These are phyloP conservation scores for Lolium multiflorum DNA, from an alignment of 176 grass and related monocot genomes.

Conservation along the genomic window DNA sequence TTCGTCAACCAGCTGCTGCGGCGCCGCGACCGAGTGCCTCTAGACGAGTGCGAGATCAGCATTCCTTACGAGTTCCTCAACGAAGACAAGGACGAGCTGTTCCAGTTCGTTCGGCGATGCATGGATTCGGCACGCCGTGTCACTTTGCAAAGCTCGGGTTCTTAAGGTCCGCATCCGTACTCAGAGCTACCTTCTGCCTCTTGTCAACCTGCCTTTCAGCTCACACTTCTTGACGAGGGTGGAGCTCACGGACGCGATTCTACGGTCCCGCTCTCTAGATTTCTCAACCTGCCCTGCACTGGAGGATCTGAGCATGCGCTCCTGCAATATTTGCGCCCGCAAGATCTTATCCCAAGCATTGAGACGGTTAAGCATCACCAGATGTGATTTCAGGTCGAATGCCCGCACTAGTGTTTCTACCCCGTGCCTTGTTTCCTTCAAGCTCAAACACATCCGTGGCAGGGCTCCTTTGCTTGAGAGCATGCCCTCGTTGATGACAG, in stretches of 20 bases:
- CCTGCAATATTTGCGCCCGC: background rate
- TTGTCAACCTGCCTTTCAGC: background rate
- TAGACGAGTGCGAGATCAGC: background rate
- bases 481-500: background rate
- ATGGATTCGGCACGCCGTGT: background rate
- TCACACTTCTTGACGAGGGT: background rate
- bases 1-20: slow-evolving; percentile 16
- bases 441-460: background rate
- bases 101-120: background rate
- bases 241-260: background rate
- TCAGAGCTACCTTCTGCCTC: background rate
- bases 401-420: background rate
- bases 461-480: background rate
- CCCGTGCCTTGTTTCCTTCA: background rate
- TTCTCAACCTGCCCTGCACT: slow-evolving; percentile 17
- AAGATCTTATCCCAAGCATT: background rate
- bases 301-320: background rate
- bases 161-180: background rate
- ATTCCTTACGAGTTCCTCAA: background rate
- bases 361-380: background rate
- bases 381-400: background rate
- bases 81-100: background rate
- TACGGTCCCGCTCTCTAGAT: background rate
- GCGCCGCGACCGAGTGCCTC: background rate
- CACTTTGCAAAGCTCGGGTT: background rate